Percentiles rank a stretch among this genome's conserved stretches.
phyloP scores from a whole-genome alignment of 495 filamentous ascomycete species.

The Hypoxylon subgilvum region DNA sequence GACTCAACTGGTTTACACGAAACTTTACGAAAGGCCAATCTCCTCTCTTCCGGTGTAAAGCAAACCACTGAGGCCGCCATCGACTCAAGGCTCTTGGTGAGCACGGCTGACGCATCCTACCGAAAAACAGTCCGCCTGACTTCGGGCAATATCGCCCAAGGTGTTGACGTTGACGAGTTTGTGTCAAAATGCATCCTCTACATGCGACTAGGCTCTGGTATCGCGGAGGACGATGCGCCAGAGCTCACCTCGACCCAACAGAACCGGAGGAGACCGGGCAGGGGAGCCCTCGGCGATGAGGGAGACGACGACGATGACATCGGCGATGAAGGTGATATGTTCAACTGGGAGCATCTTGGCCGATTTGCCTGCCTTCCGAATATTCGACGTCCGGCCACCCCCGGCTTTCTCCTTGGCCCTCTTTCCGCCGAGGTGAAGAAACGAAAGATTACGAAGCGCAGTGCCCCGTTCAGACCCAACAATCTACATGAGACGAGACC shows the following conservation, averaged over 20 bases:
- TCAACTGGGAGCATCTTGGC: slow-evolving; percentile 89
- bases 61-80: slow-evolving; percentile 93
- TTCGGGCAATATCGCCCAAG: slow-evolving; percentile 69
- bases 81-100: slow-evolving; percentile 83
- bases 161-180: slow-evolving; percentile 91
- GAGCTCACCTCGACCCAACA: slow-evolving; percentile 57
- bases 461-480: slow-evolving; percentile 65
- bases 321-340: slow-evolving; percentile 73
- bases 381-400: slow-evolving; percentile 75
- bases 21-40: slow-evolving; percentile 68
- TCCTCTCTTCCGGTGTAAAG: slow-evolving; percentile 71
- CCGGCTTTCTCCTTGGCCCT: slow-evolving; percentile 87
- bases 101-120: slow-evolving; percentile 74
- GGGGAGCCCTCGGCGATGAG: slow-evolving; percentile 37
- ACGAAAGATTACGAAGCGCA: slow-evolving; percentile 70
- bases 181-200: slow-evolving; percentile 87
- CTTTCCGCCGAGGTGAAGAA: slow-evolving; percentile 85
- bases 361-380: slow-evolving; percentile 72
- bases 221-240: slow-evolving; percentile 47
- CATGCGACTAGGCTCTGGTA: slow-evolving; percentile 70
- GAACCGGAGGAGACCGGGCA: slow-evolving; percentile 43
- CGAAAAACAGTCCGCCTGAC: slow-evolving; percentile 74
- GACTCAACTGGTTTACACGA: slow-evolving; percentile 66
- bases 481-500: slow-evolving; percentile 72
- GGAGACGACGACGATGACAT: slow-evolving; percentile 61